phyloP scores from a whole-genome alignment of 805 yeast species.

The Phaffomyces opuntiae region DNA sequence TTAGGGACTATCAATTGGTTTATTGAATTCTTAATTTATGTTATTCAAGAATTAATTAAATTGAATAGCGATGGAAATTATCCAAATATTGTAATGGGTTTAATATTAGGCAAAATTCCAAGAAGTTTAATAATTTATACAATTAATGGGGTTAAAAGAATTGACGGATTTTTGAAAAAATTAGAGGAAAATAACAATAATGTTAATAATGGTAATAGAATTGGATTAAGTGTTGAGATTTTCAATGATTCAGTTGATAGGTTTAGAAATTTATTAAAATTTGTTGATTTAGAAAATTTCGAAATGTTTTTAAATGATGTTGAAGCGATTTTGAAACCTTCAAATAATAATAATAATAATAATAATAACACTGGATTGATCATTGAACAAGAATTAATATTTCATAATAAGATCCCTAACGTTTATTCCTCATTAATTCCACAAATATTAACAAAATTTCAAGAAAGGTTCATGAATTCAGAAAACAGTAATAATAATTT shows the following conservation, averaged over 20 bases:
- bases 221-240: conserved; percentile 46
- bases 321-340: conserved; percentile 21
- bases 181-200: conserved; percentile 15
- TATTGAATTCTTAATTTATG: conserved; percentile 63
- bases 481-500: conserved; percentile 12
- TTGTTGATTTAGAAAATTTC: conserved; percentile 39
- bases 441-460: conserved; percentile 24
- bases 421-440: conserved; percentile 24
- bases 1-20: conserved; percentile 86
- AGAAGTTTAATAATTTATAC: conserved; percentile 61
- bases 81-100: conserved; percentile 44
- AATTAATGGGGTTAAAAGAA: conserved; percentile 56
- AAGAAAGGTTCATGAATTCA: conserved; percentile 23
- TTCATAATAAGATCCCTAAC: conserved; percentile 20
- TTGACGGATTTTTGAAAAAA: conserved; percentile 26
- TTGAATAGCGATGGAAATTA: conserved; percentile 21
- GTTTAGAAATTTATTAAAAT: conserved; percentile 26
- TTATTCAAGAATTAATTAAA: conserved; percentile 66
- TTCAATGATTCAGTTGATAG: conserved; percentile 42
- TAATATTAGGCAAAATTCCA: conserved; percentile 63
- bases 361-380: conserved; percentile 13
- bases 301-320: conserved; percentile 58
- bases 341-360: background rate
- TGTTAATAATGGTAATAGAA: conserved; percentile 3
- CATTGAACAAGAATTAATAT: conserved; percentile 20